Percentiles rank a stretch among this genome's conserved stretches.
These are phyloP conservation scores for Fusarium brevicatenulatum DNA, from an alignment of 2,329 filamentous ascomycete species.

Conservation along the genomic window DNA sequence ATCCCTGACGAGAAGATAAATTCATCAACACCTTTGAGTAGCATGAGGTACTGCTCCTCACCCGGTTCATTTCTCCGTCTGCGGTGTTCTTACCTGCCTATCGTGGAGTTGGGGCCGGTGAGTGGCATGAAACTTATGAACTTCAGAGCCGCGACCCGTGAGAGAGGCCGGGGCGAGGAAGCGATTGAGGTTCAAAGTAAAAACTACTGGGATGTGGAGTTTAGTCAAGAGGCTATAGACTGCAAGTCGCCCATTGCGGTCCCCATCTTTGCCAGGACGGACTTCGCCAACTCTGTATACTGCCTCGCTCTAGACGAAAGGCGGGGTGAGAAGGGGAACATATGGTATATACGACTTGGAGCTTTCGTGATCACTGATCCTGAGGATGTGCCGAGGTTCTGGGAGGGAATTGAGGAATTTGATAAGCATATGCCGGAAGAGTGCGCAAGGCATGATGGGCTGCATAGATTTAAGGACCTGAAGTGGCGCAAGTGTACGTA, in stretches of 20 bases:
- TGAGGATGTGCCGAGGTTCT: background rate
- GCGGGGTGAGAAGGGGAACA: background rate
- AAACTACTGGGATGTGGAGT: conserved; percentile 21
- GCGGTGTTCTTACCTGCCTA: conserved; percentile 4
- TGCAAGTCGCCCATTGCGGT: background rate
- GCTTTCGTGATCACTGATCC: background rate
- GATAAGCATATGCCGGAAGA: background rate
- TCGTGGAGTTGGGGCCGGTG: background rate
- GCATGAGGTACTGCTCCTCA: conserved; percentile 2
- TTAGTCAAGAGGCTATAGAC: conserved; percentile 6
- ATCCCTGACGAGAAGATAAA: background rate
- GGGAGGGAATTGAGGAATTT: background rate
- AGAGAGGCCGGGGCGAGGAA: background rate
- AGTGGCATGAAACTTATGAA: background rate
- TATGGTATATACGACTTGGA: background rate
- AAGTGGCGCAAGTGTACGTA: background rate
- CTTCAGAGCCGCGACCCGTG: background rate
- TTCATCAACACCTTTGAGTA: background rate
- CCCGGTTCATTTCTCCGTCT: conserved; percentile 4
- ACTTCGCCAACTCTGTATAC: background rate
- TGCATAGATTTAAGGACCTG: background rate
- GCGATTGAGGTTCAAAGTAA: background rate
- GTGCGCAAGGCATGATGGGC: background rate
- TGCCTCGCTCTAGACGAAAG: background rate
- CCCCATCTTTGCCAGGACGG: conserved; percentile 2